Base-by-base conservation (phyloP, 768 basidiomycete species). In the Pisolithus orientalis region DNA sequence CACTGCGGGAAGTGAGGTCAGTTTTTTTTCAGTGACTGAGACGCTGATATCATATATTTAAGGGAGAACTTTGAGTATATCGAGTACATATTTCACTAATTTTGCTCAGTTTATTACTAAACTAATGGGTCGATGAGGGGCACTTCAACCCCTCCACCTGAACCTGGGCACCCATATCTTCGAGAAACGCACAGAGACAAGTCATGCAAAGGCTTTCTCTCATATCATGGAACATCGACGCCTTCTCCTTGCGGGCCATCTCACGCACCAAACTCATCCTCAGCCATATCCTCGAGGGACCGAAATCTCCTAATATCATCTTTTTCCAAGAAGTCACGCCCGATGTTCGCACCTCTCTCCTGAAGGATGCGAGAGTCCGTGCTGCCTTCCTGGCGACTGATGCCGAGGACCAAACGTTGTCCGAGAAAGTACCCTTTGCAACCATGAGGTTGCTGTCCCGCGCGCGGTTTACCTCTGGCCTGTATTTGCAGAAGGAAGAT, bases 241-340 rank as follows among this genome's bases (percentile, higher is more conserved):
- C 68, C 61, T 65, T 60, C 65, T 57, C 60, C 49, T 58, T 63
- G 37, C 55, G 62, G 45, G 53, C 62, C 57, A 56, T 69, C 58
- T 21, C 60, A 60, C 70, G 72, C 49, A 53, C 70, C 64, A 61
- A 65, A 49, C 65, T 65, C 59, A 57, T 72, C 63, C 64, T 73
- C 49, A 50, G 50, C 50, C 53, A 59, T 56, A 66, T 73, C 59
- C 61, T 73, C 49, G 49, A 71, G 40, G 59, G 57, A 59, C 52
- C 59, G 7, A 67, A 64, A 39, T 47, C 16, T 52, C 65, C 71
- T 39, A 70, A 74, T 55, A 70, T 74, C 49, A 63, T 73, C 40
- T 63, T 67, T 59, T 64, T 74, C 59, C 70, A 73, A 66, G 72
- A 72, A 65, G 72, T 73, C 57, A 60, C 60, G 34, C 44, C 61